These are phyloP conservation scores for Ustilago xerochloae DNA, from an alignment of 1,284 basidiomycete species.

Conservation along the genomic window DNA sequence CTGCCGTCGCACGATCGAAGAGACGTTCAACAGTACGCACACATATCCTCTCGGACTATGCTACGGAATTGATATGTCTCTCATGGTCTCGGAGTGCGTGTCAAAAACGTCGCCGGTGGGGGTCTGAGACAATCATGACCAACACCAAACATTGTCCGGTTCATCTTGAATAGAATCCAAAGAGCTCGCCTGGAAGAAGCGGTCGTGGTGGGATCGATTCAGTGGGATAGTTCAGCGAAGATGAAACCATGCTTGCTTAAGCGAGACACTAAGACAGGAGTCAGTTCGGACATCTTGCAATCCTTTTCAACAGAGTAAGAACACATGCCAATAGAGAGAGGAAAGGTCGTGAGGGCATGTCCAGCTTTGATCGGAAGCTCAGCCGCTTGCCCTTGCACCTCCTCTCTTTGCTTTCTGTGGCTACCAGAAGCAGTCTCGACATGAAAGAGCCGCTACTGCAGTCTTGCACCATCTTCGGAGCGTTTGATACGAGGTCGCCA, in stretches of 20 bases:
- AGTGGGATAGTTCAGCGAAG: too few species aligned
- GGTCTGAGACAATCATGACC: too few species aligned
- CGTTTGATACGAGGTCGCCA: background rate
- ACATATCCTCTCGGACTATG: too few species aligned
- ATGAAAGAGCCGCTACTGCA: background rate
- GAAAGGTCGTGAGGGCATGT: background rate
- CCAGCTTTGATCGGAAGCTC: background rate
- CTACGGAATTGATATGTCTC: too few species aligned
- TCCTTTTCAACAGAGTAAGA: background rate
- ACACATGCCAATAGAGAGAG: background rate
- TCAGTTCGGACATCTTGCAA: background rate
- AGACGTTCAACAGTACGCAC: background rate
- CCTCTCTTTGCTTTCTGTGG: background rate
- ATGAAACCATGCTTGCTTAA: slow-evolving; percentile 2
- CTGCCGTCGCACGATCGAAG: background rate
- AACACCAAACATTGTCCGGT: background rate
- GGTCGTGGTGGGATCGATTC: too few species aligned
- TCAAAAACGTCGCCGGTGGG: background rate
- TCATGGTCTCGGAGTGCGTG: background rate
- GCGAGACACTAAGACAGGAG: slow-evolving; percentile 3
- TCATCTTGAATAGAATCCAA: background rate
- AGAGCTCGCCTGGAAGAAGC: too few species aligned
- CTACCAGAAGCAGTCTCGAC: background rate
- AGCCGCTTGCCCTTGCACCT: background rate
- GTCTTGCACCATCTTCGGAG: background rate